Percentiles rank a stretch among this genome's conserved stretches.
Conservation (phyloP, 495 filamentous ascomycete genomes). For the Lophium mytilinum region DNA sequence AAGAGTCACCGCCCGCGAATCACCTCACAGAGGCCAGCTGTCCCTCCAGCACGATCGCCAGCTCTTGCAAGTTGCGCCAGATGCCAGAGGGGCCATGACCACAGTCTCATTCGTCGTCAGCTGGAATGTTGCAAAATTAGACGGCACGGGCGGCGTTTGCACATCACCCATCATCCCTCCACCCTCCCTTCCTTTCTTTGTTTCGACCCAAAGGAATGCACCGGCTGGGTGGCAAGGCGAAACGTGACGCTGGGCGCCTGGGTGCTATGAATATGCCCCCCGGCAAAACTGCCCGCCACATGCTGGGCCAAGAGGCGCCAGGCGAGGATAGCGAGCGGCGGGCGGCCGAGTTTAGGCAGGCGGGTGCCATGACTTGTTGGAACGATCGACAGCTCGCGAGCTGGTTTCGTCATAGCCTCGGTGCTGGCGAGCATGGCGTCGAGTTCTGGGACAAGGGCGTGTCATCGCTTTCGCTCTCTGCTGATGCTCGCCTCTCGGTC, state of each 20-base stretch:
- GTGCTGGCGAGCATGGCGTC: slow-evolving; percentile 8
- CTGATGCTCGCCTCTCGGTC: background rate
- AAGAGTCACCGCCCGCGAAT: background rate
- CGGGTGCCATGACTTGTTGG: slow-evolving; percentile 2
- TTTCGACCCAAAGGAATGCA: slow-evolving; percentile 3
- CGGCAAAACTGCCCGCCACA: background rate
- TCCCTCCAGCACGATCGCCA: background rate
- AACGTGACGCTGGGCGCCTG: slow-evolving; percentile 16
- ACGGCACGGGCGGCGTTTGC: background rate
- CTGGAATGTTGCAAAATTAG: slow-evolving; percentile 8
- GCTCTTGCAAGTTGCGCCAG: background rate
- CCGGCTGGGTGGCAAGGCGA: slow-evolving; percentile 6
- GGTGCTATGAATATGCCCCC: background rate
- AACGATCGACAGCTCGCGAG: slow-evolving; percentile 13
- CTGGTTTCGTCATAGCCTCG: slow-evolving; percentile 21
- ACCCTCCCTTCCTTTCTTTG: background rate
- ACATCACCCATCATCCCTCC: too few relatives aligned
- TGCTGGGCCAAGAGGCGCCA: background rate
- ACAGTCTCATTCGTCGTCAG: too few relatives aligned
- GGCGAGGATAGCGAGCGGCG: background rate
- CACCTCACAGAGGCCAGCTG: too few relatives aligned
- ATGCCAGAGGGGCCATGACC: too few relatives aligned
- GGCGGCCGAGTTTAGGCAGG: background rate
- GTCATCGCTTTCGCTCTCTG: slow-evolving; percentile 11
- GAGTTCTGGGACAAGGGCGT: slow-evolving; percentile 19